Evolutionary conservation across 306 rosid species (phyloP).

Genomic region (Lithocarpus polystachyus): DNA sequence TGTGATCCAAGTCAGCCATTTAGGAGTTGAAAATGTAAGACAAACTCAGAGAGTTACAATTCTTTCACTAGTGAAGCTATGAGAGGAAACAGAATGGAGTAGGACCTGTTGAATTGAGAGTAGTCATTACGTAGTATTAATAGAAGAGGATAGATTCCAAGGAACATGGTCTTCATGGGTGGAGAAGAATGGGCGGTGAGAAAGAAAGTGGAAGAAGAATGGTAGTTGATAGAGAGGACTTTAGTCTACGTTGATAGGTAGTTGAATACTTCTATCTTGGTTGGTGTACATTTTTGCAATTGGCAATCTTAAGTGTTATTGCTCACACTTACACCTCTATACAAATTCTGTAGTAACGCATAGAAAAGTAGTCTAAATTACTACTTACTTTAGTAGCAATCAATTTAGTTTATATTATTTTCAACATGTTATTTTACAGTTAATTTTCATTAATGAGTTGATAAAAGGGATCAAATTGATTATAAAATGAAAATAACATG

Average conservation of each 20-base stretch:
- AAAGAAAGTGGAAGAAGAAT: constrained; percentile 31
- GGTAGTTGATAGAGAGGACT: constrained; percentile 56
- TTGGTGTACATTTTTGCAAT: constrained; percentile 16
- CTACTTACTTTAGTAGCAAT: too few species aligned
- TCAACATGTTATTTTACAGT: too few species aligned
- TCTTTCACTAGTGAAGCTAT: background rate
- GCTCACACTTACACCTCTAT: constrained; percentile 8
- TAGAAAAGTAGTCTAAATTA: rapidly evolving
- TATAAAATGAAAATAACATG: too few species aligned
- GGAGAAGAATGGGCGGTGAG: constrained; percentile 25
- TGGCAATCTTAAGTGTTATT: background rate
- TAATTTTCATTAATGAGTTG: too few species aligned
- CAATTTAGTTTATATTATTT: too few species aligned
- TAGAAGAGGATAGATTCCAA: constrained; percentile 25
- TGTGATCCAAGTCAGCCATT: constrained; percentile 59
- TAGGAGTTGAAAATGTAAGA: constrained; percentile 17
- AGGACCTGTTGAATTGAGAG: constrained; percentile 18
- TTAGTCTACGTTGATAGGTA: constrained; percentile 48
- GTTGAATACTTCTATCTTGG: constrained; percentile 46
- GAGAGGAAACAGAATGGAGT: background rate
- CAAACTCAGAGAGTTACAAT: constrained; percentile 1
- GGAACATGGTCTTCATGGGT: constrained; percentile 2
- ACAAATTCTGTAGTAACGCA: background rate
- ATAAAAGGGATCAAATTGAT: too few species aligned
- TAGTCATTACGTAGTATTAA: constrained; percentile 35